A percentile compares a stretch with the other conserved stretches of the same genome.
Evolutionary conservation across 2,329 filamentous ascomycete species (phyloP).

Genomic region (Falciphora oryzae): DNA sequence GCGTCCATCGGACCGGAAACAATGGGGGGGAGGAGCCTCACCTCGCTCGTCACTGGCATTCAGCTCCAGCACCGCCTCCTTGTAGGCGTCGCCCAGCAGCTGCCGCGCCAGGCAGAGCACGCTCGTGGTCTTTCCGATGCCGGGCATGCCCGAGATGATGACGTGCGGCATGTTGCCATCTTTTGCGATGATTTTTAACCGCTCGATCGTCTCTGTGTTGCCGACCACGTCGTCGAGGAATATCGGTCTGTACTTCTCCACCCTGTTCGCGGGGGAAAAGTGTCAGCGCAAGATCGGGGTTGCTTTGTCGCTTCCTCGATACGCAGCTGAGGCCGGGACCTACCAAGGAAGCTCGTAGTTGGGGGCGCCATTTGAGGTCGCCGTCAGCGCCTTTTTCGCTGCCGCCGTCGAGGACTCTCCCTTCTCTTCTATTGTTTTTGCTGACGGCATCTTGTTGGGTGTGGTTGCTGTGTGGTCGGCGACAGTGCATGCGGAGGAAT

Average conservation of each 20-base stretch:
- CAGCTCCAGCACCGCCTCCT: constrained; percentile 92
- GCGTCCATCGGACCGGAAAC: background rate
- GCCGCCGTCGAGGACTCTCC: constrained; percentile 57
- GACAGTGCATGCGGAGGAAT: background rate
- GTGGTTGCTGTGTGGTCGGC: background rate
- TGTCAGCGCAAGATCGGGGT: constrained; percentile 13
- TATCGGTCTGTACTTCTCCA: constrained; percentile 94
- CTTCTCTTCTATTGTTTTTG: constrained; percentile 39
- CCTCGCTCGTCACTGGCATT: constrained; percentile 95
- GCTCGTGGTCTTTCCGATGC: constrained; percentile 97
- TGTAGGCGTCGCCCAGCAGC: constrained; percentile 86
- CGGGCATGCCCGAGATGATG: constrained; percentile 99
- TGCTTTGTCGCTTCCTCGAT: background rate
- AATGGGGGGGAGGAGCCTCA: constrained; percentile 22
- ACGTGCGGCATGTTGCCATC: constrained; percentile 99
- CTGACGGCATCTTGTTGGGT: constrained; percentile 37
- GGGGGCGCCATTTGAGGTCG: constrained; percentile 42
- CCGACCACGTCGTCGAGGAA: constrained; percentile 96
- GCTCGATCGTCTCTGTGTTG: constrained; percentile 95
- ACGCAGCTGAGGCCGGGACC: constrained; percentile 8
- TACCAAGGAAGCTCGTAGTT: constrained; percentile 79
- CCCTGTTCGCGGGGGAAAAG: constrained; percentile 50
- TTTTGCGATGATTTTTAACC: constrained; percentile 95
- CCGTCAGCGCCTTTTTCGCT: constrained; percentile 48
- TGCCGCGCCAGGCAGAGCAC: constrained; percentile 90